Evolutionary conservation across 2,329 filamentous ascomycete genomes (phyloP).

Genomic region (Trichoderma sp.): DNA sequence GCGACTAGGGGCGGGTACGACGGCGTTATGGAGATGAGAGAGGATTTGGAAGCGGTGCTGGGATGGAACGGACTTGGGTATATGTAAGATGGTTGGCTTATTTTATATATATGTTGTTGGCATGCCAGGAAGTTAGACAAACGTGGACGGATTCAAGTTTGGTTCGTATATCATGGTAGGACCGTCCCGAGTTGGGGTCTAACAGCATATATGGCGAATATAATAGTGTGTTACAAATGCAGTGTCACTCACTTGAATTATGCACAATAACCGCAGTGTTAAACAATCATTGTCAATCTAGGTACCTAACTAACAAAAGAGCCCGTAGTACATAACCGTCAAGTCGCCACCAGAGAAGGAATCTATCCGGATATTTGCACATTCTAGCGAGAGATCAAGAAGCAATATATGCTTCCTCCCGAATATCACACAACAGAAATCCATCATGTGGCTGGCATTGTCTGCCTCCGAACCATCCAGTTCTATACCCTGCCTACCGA

Average conservation of each 20-base stretch:
- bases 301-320: neutral
- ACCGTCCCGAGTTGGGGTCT: neutral
- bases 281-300: neutral
- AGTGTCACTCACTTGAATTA: neutral
- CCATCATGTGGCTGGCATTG: neutral
- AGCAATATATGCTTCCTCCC: neutral
- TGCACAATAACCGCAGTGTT: neutral
- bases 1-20: slow-evolving; percentile 67
- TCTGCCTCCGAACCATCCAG: neutral
- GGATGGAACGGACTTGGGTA: slow-evolving; percentile 62
- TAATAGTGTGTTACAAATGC: neutral
- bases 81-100: slow-evolving; percentile 35
- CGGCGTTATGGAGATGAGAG: slow-evolving; percentile 63
- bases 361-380: neutral
- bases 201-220: neutral
- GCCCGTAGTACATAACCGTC: neutral
- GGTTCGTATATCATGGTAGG: neutral
- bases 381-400: neutral
- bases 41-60: slow-evolving; percentile 63
- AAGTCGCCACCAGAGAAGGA: neutral
- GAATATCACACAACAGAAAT: neutral
- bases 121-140: neutral
- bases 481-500: neutral
- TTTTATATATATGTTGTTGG: neutral
- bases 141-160: neutral